Base-by-base conservation (phyloP, 2,329 filamentous ascomycete genomes). In the Apiospora kogelbergensis region DNA sequence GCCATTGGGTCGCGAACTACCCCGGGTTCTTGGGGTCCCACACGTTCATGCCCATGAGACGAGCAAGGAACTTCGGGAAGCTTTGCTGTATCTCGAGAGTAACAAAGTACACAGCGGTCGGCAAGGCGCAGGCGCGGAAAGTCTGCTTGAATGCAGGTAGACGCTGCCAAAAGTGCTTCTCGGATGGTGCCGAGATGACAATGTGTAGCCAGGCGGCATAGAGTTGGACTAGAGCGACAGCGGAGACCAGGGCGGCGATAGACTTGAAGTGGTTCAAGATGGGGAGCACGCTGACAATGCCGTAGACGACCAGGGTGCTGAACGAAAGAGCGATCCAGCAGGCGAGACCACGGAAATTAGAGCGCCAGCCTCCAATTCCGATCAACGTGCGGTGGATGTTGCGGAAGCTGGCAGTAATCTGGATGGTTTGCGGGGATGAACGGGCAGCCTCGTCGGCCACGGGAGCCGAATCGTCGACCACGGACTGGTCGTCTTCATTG, bases 161-260 rank as follows among this genome's bases (percentile, higher is more conserved):
- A 69, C 93, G 91, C 75, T 86, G 83, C 81, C 87, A 92, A 84
- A 91, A 94, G 73, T 82, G 82, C 78, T 88, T 86, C 64, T 84
- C 77, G 68, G 87, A 90, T 6, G 90, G 89, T 67, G 89, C 84
- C 1, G 93, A 90, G 77, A 98, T 94, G 78, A 97, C 89, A 75
- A 93, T 90, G 79, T 97, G 94, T 3, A 94, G 93, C 94, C 94
- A 97, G 67, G 89, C 87, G 73, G 95, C 88, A 78, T 89, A 87
- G 70, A 95, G 80, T 75, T 91, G 91, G 45, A 91, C 87, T 41
- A 93, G 83, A 24, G 87, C 79, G 26, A 95, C 79, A 66, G 87
- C 84, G 33, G 88, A 84, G 53, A 91, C 69, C 65, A 91, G 84
- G 67, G 84, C 84, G 67, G 84, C 83, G 68, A 88, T 76, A 46